A percentile compares a stretch with the other conserved stretches of the same genome.
These are phyloP conservation scores for Ganoderma meredithae DNA, from an alignment of 1,284 basidiomycete genomes.

Conservation along the genomic window DNA sequence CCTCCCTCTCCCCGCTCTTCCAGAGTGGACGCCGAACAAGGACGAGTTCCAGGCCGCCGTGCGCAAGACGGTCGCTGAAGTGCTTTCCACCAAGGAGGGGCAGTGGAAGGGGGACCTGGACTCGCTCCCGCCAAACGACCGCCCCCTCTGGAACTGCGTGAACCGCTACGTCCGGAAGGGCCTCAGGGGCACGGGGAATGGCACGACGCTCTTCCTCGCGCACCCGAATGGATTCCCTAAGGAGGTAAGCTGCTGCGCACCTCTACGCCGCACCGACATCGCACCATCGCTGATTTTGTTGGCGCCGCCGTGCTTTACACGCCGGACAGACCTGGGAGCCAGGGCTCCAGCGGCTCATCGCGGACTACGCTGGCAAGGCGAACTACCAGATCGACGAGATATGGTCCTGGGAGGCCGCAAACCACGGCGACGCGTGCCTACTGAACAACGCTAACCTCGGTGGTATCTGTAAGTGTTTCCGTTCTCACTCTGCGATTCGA, in stretches of 20 bases:
- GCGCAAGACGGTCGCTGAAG: conserved; percentile 25
- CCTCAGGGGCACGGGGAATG: conserved; percentile 37
- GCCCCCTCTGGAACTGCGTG: conserved; percentile 42
- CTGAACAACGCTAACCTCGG: conserved; percentile 57
- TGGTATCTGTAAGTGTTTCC: conserved; percentile 47
- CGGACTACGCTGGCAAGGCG: conserved; percentile 24
- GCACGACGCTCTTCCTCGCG: conserved; percentile 43
- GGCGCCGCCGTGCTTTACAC: conserved; percentile 58
- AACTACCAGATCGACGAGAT: conserved; percentile 55
- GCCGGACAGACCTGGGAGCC: conserved; percentile 46
- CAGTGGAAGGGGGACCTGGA: conserved; percentile 38
- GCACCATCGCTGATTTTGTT: conserved; percentile 48
- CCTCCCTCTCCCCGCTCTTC: conserved; percentile 47
- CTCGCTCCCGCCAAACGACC: conserved; percentile 26
- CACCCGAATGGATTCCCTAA: conserved; percentile 47
- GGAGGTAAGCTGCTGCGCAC: conserved; percentile 37
- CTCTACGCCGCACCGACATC: conserved; percentile 43
- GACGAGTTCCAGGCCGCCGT: conserved; percentile 42
- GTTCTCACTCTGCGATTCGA: not conserved
- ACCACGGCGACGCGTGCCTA: conserved; percentile 61
- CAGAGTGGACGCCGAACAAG: conserved; percentile 40
- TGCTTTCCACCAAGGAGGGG: conserved; percentile 34
- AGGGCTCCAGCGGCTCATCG: conserved; percentile 36
- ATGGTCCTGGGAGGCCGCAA: conserved; percentile 62
- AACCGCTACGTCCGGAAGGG: conserved; percentile 42